These are phyloP conservation scores for Tuber calosporum DNA, from an alignment of 495 filamentous ascomycete genomes.

Conservation along the genomic window DNA sequence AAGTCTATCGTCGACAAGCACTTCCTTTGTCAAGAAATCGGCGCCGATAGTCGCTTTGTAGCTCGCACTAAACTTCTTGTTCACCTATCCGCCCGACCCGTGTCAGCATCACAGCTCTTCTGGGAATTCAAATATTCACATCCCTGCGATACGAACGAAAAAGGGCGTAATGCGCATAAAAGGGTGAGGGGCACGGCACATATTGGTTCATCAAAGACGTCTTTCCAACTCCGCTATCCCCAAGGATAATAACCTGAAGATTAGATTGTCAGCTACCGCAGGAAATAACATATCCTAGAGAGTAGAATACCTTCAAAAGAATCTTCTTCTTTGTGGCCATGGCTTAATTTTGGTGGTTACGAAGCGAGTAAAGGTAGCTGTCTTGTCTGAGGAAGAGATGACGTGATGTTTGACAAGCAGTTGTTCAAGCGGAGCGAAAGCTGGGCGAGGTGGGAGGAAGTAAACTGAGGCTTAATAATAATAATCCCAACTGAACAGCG, in stretches of 20 bases:
- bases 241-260: slow-evolving; percentile 87
- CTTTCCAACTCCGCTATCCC: slow-evolving; percentile 97
- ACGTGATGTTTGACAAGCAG: background rate
- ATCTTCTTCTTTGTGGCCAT: slow-evolving; percentile 98
- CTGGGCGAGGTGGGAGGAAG: background rate
- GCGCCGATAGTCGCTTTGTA: slow-evolving; percentile 99
- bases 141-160: background rate
- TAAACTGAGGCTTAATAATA: background rate
- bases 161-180: background rate
- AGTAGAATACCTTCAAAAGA: slow-evolving; percentile 70
- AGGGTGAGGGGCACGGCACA: slow-evolving; percentile 45
- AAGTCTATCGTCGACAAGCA: slow-evolving; percentile 89
- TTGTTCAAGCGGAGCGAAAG: background rate
- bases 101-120: slow-evolving; percentile 1
- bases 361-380: background rate
- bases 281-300: background rate
- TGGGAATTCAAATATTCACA: background rate
- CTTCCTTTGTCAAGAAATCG: slow-evolving; percentile 97
- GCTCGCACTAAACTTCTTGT: slow-evolving; percentile 99
- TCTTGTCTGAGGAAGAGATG: background rate
- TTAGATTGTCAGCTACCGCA: slow-evolving; percentile 36
- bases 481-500: background rate
- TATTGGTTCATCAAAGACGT: slow-evolving; percentile 99
- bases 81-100: slow-evolving; percentile 58
- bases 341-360: slow-evolving; percentile 7